Percentiles rank a stretch among this genome's conserved stretches.
phyloP scores from a whole-genome alignment of 352 stramenopile species.

The Elongisporangium prolatum region DNA sequence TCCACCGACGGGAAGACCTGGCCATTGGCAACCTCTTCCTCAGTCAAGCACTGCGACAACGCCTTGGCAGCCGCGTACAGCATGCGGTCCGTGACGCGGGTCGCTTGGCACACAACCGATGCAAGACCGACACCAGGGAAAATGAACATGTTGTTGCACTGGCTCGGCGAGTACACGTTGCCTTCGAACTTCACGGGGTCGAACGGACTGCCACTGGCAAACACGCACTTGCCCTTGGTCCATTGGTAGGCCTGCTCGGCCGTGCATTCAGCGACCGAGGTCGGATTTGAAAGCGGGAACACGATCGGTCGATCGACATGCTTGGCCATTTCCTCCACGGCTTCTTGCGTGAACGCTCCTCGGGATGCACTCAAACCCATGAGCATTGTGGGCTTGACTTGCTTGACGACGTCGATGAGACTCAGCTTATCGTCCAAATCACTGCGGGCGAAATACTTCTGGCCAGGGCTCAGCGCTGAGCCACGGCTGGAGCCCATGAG shows the following conservation, averaged over 20 bases:
- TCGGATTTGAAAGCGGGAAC: slow-evolving; percentile 97
- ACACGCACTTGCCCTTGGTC: slow-evolving; percentile 94
- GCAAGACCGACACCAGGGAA: slow-evolving; percentile 96
- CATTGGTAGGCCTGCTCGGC: slow-evolving; percentile 95
- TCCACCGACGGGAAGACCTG: slow-evolving; percentile 93
- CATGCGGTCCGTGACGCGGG: slow-evolving; percentile 91
- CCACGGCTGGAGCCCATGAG: slow-evolving; percentile 44
- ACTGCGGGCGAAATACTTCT: slow-evolving; percentile 73
- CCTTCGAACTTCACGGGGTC: slow-evolving; percentile 88
- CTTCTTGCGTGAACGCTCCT: slow-evolving; percentile 86
- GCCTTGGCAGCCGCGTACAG: slow-evolving; percentile 93
- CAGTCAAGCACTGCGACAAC: slow-evolving; percentile 89
- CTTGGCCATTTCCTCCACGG: slow-evolving; percentile 85
- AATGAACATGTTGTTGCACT: slow-evolving; percentile 98
- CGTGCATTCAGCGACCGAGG: slow-evolving; percentile 94
- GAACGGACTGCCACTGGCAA: slow-evolving; percentile 96
- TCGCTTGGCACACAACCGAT: slow-evolving; percentile 76
- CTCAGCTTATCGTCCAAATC: slow-evolving; percentile 68
- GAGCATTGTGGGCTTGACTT: slow-evolving; percentile 92
- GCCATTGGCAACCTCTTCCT: slow-evolving; percentile 89
- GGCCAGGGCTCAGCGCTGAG: slow-evolving; percentile 55
- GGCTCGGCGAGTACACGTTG: slow-evolving; percentile 69
- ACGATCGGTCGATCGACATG: slow-evolving; percentile 91
- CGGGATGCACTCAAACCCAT: slow-evolving; percentile 89
- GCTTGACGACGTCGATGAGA: slow-evolving; percentile 80